A percentile compares a stretch with the other conserved stretches of the same genome.
Evolutionary conservation across 805 yeast genomes (phyloP).

Genomic region (Suhomyces pyralidae): DNA sequence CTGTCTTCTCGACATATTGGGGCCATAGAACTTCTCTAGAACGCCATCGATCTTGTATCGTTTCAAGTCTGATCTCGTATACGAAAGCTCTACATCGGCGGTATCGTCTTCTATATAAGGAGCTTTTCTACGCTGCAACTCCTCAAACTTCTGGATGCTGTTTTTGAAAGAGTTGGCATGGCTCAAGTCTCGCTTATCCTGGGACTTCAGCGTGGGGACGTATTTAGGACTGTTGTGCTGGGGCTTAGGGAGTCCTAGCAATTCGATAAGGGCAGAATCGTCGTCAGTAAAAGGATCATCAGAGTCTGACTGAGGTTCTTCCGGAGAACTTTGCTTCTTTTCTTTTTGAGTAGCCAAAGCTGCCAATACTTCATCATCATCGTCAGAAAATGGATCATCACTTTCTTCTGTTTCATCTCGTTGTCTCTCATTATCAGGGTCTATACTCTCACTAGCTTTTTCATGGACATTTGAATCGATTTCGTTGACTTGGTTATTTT

Average conservation of each 20-base stretch:
- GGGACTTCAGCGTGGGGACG: neutral
- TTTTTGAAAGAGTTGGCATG: constrained; percentile 14
- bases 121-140: constrained; percentile 2
- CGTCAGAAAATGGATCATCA: constrained; percentile 28
- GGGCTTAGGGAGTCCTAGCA: neutral
- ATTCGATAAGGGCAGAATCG: constrained; percentile 4
- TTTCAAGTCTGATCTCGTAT: constrained; percentile 44
- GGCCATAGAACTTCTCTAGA: constrained; percentile 26
- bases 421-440: neutral
- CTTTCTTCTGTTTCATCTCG: neutral
- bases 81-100: constrained; percentile 28
- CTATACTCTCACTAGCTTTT: neutral
- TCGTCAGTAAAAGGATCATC: constrained; percentile 13
- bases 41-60: constrained; percentile 45
- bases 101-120: neutral
- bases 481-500: neutral
- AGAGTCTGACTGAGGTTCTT: constrained; percentile 1
- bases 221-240: neutral
- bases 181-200: constrained; percentile 2
- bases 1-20: constrained; percentile 38
- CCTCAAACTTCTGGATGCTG: constrained; percentile 6
- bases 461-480: neutral
- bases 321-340: neutral
- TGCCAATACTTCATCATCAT: constrained; percentile 19
- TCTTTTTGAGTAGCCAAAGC: constrained; percentile 7